A percentile compares a stretch with the other conserved stretches of the same genome.
Conservation (phyloP, 768 basidiomycete species). For the Jaapia argillacea region DNA sequence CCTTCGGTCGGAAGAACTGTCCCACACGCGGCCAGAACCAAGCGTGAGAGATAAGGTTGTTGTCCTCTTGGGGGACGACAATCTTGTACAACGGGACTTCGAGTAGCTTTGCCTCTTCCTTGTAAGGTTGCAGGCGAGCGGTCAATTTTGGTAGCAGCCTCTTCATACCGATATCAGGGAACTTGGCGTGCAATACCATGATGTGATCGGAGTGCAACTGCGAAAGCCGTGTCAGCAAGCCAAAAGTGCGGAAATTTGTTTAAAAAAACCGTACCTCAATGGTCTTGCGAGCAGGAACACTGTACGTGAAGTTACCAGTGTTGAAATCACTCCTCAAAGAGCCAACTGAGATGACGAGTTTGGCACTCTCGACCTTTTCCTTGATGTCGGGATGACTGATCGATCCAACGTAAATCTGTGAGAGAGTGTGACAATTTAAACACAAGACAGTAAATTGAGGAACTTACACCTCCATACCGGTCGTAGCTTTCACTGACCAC, state of each 20-base stretch:
- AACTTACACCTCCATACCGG: conserved; percentile 72
- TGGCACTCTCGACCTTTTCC: conserved; percentile 64
- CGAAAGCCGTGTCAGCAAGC: neutral
- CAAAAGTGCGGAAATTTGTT: neutral
- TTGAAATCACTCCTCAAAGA: conserved; percentile 74
- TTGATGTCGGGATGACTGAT: conserved; percentile 58
- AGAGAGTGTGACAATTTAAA: conserved; percentile 1
- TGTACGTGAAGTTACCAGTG: conserved; percentile 79
- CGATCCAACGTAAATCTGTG: conserved; percentile 67
- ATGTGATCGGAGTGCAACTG: conserved; percentile 74
- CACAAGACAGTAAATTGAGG: neutral
- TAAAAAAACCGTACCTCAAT: conserved; percentile 41
- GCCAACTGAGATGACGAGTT: conserved; percentile 69
- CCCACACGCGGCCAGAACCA: conserved; percentile 81
- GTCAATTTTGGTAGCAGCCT: conserved; percentile 65
- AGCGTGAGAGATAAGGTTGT: conserved; percentile 55
- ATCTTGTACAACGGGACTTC: conserved; percentile 31
- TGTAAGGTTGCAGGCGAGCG: conserved; percentile 35
- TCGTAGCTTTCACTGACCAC: conserved; percentile 59
- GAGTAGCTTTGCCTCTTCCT: conserved; percentile 28
- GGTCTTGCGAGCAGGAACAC: conserved; percentile 44
- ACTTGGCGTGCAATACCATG: conserved; percentile 52
- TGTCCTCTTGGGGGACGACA: conserved; percentile 38
- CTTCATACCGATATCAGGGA: conserved; percentile 67
- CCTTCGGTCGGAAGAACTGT: conserved; percentile 58